Evolutionary conservation across 2,329 filamentous ascomycete species (phyloP).

Genomic region (Epichloe typhina): DNA sequence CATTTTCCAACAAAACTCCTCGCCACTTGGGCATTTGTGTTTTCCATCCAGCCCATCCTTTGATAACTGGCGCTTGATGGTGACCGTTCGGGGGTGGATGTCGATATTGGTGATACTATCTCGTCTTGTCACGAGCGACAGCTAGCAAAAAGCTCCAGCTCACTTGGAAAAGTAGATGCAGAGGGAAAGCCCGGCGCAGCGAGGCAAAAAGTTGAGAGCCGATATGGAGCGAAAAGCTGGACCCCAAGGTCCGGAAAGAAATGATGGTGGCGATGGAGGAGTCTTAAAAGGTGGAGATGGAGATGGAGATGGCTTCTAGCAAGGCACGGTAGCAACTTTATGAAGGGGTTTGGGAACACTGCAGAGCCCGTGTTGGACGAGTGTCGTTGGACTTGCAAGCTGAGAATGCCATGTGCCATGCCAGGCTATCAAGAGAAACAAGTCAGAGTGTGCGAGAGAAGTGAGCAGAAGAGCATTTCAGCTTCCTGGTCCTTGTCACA

Average conservation of each 20-base stretch:
- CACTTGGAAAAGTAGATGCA: not conserved
- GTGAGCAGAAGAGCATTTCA: not conserved
- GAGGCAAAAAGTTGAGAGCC: not conserved
- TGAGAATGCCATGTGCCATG: constrained; percentile 1
- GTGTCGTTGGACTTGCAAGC: not conserved
- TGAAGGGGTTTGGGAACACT: not conserved
- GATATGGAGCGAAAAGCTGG: not conserved
- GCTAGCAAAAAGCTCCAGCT: not conserved
- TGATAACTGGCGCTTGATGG: not conserved
- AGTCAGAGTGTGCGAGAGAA: not conserved
- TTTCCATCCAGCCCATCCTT: constrained; percentile 35
- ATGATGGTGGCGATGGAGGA: constrained; percentile 1
- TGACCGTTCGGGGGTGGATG: not conserved
- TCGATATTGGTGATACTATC: not conserved
- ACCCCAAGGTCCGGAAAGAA: not conserved
- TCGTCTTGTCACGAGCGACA: not conserved
- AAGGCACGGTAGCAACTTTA: not conserved
- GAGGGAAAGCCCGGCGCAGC: not conserved
- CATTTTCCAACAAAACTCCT: constrained; percentile 52
- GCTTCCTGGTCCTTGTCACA: not conserved
- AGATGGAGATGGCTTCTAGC: not conserved
- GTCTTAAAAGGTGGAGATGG: constrained; percentile 1
- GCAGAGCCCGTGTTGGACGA: not conserved
- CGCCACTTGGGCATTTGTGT: constrained; percentile 45
- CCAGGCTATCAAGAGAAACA: not conserved